Conservation (phyloP, 768 basidiomycete species). For the Mrakia blollopis region DNA sequence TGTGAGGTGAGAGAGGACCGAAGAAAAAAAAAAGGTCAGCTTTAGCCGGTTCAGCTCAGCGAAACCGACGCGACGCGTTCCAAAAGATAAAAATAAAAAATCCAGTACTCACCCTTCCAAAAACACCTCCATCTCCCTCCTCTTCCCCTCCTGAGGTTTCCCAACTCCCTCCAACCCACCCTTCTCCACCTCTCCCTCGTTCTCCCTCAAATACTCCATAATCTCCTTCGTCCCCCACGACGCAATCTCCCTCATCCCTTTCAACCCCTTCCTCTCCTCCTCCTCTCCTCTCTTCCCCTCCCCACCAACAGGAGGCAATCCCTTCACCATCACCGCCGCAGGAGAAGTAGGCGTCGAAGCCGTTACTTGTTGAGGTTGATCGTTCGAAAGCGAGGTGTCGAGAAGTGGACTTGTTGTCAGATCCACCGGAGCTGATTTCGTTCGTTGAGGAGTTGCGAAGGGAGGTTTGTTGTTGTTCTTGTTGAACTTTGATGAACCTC, state of each 20-base stretch:
- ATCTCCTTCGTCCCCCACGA: constrained; percentile 1
- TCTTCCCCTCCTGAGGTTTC: constrained; percentile 5
- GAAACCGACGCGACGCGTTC: neutral
- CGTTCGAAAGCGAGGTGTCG: neutral
- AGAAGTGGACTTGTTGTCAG: neutral
- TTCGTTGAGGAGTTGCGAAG: constrained; percentile 18
- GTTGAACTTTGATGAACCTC: no score
- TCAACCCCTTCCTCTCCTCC: neutral
- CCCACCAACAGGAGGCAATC: neutral
- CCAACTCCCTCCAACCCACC: neutral
- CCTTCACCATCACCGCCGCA: neutral
- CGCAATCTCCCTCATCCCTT: neutral
- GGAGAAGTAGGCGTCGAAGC: constrained; percentile 9
- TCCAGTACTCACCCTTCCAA: neutral
- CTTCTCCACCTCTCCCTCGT: neutral
- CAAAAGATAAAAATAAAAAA: neutral
- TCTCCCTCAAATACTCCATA: constrained; percentile 12
- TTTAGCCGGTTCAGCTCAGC: neutral
- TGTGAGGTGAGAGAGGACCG: neutral
- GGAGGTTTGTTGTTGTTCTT: neutral
- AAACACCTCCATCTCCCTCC: constrained; percentile 20
- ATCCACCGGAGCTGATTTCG: constrained; percentile 22
- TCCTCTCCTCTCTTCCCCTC: neutral
- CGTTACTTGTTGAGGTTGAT: neutral
- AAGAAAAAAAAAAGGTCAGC: neutral